These are phyloP conservation scores for Vigna hirtella DNA, from an alignment of 306 rosid genomes.

Conservation along the genomic window DNA sequence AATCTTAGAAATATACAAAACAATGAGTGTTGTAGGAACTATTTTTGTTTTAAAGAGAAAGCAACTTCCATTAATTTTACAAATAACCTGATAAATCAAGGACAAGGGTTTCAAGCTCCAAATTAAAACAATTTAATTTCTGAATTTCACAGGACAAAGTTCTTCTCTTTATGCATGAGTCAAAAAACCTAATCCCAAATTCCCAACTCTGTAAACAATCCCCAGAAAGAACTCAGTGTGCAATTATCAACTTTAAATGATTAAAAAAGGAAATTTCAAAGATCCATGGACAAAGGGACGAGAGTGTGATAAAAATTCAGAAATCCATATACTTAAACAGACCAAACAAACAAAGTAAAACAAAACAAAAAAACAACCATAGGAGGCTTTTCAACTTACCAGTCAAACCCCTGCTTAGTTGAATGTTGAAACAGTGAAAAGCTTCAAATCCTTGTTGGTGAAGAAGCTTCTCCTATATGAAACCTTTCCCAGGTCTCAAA, in stretches of 20 bases:
- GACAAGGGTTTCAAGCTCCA: constrained; percentile 27
- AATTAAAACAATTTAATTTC: constrained; percentile 32
- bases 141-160: background rate
- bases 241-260: constrained; percentile 6
- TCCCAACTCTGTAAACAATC: background rate
- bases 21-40: background rate
- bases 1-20: background rate
- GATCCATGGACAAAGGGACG: background rate
- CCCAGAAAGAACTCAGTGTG: background rate
- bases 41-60: background rate
- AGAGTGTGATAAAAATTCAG: constrained; percentile 11
- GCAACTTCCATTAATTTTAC: background rate
- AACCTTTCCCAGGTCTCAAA: constrained; percentile 18
- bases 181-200: constrained; percentile 6
- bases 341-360: background rate
- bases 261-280: background rate
- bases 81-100: constrained; percentile 17
- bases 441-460: constrained; percentile 17
- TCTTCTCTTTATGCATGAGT: constrained; percentile 5
- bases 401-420: constrained; percentile 19
- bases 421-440: constrained; percentile 31
- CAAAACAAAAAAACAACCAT: background rate
- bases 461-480: constrained; percentile 26
- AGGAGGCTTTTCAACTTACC: constrained; percentile 36
- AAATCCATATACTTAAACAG: background rate